Base-by-base conservation (phyloP, 73 alveolate genomes). In the Tetrahymena thermophila region DNA sequence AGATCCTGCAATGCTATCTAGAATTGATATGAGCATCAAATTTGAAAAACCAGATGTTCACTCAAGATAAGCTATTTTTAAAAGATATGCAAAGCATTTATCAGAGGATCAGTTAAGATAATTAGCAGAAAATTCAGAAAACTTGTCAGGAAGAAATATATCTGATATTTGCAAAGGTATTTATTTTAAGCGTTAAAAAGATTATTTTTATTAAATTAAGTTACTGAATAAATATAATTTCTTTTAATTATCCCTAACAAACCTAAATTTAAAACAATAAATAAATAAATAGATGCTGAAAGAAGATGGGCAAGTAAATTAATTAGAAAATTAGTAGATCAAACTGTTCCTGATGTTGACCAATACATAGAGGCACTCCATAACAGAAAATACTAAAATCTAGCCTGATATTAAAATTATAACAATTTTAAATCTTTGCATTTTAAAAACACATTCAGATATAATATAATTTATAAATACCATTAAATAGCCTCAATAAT, bases 271-370 rank as follows among this genome's bases (percentile, higher is more conserved):
- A 37, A 37, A 7, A 40, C 15, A 71, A 25, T 56, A 56, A 56
- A 56, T 56, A 9, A 5, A 10, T 14, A 56, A 10, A 10, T 71
- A 71, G 99, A 97, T 95, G 98, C 99, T 35, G 99, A 98, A 96
- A 97, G 99, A 96, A 96, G 97, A 93, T 97, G 99, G 99, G 99
- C 99, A 57, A 96, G 98, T 17, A 96, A 94, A 43, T 94, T 97
- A 43, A 95, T 98, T 89, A 96, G 98, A 93, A 97, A 96, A 43
- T 98, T 97, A 84, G 97, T 95, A 9, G 94, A 34, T 34, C 35
- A 85, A 34, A 43, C 83, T 43, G 42, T 89, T 14, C 95, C 94
- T 8, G 35, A 93, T 17, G 35, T 95, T 0, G 93, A 35, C 0
- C 93, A 94, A 44, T 94, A 94, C 71, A 19, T 40, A 50, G 83